Conservation (phyloP, 1,284 basidiomycete species). For the Puccinia polysora region DNA sequence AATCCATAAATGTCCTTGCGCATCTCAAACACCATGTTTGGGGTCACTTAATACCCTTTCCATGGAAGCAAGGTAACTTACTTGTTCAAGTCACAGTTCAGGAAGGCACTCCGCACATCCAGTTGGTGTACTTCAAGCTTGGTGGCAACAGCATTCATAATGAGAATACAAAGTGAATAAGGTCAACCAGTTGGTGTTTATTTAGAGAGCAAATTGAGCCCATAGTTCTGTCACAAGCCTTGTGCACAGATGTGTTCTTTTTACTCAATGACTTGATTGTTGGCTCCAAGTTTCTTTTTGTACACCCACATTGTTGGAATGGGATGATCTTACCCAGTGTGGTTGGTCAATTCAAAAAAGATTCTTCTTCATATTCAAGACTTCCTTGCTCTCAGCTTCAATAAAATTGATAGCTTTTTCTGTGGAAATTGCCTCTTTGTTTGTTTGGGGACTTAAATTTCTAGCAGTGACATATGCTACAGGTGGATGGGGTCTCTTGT, state of each 20-base stretch:
- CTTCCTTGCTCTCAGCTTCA: background rate
- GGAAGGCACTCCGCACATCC: conserved; percentile 44
- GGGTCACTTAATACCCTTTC: background rate
- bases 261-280: background rate
- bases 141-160: conserved; percentile 18
- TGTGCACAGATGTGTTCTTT: conserved; percentile 7
- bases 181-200: conserved; percentile 43
- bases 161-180: conserved; percentile 53
- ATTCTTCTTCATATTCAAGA: background rate
- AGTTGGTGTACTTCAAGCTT: conserved; percentile 2
- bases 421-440: background rate
- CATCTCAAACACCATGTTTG: background rate
- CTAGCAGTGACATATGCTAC: no score
- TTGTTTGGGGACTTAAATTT: background rate
- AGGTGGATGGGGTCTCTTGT: no score
- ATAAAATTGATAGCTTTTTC: background rate
- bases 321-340: no score
- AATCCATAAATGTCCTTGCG: conserved; percentile 44
- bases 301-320: conserved; percentile 6
- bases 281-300: conserved; percentile 5
- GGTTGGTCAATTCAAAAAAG: background rate
- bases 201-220: background rate
- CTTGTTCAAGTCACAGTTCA: conserved; percentile 37
- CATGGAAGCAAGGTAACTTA: conserved; percentile 10
- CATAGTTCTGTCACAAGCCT: background rate